Evolutionary conservation across 257 asterid genomes (phyloP), one percentile per base, ranked within the genome.

Genomic region (Forsythia viridissima): DNA sequence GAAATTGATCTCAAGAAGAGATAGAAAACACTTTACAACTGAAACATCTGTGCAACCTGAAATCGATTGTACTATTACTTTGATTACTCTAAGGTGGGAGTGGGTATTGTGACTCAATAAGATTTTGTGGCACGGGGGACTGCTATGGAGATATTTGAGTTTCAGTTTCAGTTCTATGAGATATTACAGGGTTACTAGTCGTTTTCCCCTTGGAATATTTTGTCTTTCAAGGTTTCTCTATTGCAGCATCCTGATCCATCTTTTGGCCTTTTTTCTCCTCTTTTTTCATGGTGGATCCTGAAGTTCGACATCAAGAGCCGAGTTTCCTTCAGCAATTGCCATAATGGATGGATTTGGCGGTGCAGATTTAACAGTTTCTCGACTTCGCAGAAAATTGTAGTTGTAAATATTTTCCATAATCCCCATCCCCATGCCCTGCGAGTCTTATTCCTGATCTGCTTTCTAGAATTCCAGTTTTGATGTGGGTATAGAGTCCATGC

Each of bases 301-400:
- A 83, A 94, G 99, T 82, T 85, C 86, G 7, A 91, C 98, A 21
- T 81, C 97, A 37, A 90, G 98, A 82, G 98, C 96, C 38, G 97
- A 93, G 83, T 94, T 90, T 78, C 90, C 84, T 44, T 87, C 90
- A 38, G 94, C 97, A 52, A 76, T 85, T 70, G 89, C 89, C 12
- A 90, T 88, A 41, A 76, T 90, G 93, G 98, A 93, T 81, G 98
- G 93, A 69, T 95, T 93, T 77, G 99, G 97, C 36, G 99, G 98
- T 48, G 89, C 92, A 6, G 99, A 92, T 85, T 74, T 95, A 42
- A 84, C 91, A 63, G 81, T 91, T 72, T 78, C 97, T 69, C 83
- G 88, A 82, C 84, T 93, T 52, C 90, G 85, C 70, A 89, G 82
- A 59, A 88, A 81, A 30, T 75, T 78, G 71, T 71, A 71, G 12